Evolutionary conservation across 2,329 filamentous ascomycete species (phyloP), one percentile per base, ranked within the genome.

Genomic region (Cladophialophora psammophila): DNA sequence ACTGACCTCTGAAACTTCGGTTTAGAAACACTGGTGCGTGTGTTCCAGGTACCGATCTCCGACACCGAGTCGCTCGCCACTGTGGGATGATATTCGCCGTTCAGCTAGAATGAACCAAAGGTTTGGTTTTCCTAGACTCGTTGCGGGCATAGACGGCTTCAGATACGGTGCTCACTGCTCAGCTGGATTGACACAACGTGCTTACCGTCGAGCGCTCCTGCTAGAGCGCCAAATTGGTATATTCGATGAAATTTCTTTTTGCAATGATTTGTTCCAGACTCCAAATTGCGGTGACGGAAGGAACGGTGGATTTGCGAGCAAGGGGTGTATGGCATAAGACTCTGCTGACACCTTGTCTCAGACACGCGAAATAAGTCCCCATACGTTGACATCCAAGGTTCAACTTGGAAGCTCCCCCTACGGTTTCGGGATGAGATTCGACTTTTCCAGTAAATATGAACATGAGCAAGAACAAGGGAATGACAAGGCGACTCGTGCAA

Each of bases 41-140:
- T 48, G 50, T 42, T 63, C 32, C 63, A 64, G 61, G 55, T 67
- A 62, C 60, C 60, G 38, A 62, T 61, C 62, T 65, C 58, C 54
- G 50, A 55, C 57, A 42, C 55, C 60, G 42, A 61, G 10, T 38
- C 35, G 45, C 48, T 53, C 55, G 56, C 60, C 55, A 67, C 54
- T 50, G 42, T 18, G n/a, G 6, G 55, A 56, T 38, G 40, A 32
- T 50, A 55, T 53, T 38, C 34, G 31, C 31, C 9, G 26, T 59
- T 53, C 54, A 53, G 55, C 54, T 59, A 20, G 18, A 42, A 13
- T 32, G 40, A 15, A 53, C 34, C 50, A 38, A 26, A 42, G 12
- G 9, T 38, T 54, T 61, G 34, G 59, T 10, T 52, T 20, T 34
- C 31, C 45, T 36, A 15, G 45, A n/a, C 42, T 38, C 10, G 15